Conservation (phyloP, 805 yeast genomes). For the Wickerhamiella spandovensis region DNA sequence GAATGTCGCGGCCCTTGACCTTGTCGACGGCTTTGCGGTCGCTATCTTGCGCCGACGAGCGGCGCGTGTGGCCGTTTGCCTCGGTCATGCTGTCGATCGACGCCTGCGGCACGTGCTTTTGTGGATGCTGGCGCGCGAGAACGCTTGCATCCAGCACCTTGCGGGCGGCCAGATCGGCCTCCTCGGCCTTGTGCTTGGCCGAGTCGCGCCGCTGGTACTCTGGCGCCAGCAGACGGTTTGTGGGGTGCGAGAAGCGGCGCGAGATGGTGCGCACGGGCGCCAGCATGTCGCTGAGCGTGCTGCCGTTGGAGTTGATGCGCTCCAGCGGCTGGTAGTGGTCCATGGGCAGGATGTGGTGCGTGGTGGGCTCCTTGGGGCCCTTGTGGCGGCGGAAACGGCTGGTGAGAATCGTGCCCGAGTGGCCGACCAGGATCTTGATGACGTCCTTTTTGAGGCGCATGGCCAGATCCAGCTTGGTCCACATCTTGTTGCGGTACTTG, state of each 20-base stretch:
- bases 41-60: background rate
- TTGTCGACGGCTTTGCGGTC: background rate
- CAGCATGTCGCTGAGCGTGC: background rate
- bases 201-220: background rate
- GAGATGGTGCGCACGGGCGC: background rate
- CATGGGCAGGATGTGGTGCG: background rate
- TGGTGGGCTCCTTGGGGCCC: background rate
- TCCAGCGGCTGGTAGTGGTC: slow-evolving; percentile 10
- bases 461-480: slow-evolving; percentile 61
- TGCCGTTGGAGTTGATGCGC: slow-evolving; percentile 11
- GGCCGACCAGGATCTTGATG: slow-evolving; percentile 27
- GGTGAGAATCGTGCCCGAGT: slow-evolving; percentile 63
- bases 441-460: slow-evolving; percentile 42
- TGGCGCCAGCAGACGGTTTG: background rate
- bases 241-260: background rate
- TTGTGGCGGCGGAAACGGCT: slow-evolving; percentile 42
- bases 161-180: background rate
- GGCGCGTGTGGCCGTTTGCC: background rate
- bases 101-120: background rate
- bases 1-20: background rate
- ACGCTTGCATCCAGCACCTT: background rate
- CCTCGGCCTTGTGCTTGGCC: background rate
- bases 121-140: background rate
- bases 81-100: background rate
- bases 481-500: slow-evolving; percentile 44